Conservation (phyloP, 495 filamentous ascomycete species). For the Penicillium lagena region DNA sequence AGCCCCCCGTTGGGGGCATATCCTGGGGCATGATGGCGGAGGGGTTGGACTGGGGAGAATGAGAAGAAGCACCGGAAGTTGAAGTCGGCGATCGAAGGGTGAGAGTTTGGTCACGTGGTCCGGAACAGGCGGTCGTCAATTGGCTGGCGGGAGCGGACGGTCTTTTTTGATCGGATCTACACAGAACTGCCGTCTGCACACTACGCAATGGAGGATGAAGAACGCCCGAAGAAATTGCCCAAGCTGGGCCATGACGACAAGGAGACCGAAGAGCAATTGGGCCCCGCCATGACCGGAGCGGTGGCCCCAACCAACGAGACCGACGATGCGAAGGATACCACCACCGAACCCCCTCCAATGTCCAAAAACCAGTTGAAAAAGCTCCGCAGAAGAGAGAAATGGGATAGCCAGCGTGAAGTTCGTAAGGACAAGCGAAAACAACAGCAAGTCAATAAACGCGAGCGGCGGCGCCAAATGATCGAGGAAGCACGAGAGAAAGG, state of each 20-base stretch:
- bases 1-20: slow-evolving; percentile 91
- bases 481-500: slow-evolving; percentile 21
- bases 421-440: slow-evolving; percentile 69
- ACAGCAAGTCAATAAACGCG: slow-evolving; percentile 58
- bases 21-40: slow-evolving; percentile 57
- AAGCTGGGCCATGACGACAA: slow-evolving; percentile 36
- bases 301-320: slow-evolving; percentile 2
- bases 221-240: slow-evolving; percentile 44
- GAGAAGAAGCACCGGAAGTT: slow-evolving; percentile 31
- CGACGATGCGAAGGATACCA: slow-evolving; percentile 4
- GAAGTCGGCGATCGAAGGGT: slow-evolving; percentile 8
- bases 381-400: slow-evolving; percentile 54
- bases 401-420: slow-evolving; percentile 60
- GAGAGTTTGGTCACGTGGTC: slow-evolving; percentile 24
- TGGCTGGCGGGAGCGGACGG: slow-evolving; percentile 16
- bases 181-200: neutral
- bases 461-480: slow-evolving; percentile 43
- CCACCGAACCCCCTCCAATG: slow-evolving; percentile 22
- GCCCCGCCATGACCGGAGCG: slow-evolving; percentile 30
- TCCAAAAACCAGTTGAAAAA: slow-evolving; percentile 85
- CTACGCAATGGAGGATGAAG: slow-evolving; percentile 46
- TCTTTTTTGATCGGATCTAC: slow-evolving; percentile 19
- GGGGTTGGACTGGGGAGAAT: slow-evolving; percentile 7
- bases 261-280: slow-evolving; percentile 9
- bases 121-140: slow-evolving; percentile 17